Evolutionary conservation across 2,329 filamentous ascomycete species (phyloP), one percentile per base, ranked within the genome.

Genomic region (Nothopassalora personata): DNA sequence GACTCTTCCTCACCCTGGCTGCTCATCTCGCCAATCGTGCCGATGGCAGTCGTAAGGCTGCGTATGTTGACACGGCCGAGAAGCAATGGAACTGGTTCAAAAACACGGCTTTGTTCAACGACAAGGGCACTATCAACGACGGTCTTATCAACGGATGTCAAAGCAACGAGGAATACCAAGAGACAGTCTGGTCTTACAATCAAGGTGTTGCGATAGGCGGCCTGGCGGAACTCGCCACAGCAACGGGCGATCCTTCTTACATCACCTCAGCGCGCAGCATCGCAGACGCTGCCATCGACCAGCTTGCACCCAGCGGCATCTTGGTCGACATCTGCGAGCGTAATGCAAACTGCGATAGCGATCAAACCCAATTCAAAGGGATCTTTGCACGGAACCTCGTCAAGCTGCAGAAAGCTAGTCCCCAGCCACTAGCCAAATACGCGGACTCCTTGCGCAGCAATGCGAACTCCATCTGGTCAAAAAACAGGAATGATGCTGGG

Each of bases 341-440:
- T 0, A n/a, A 45, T 31, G 15, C 36, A 9, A 57, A 68, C 13
- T 76, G 74, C 49, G 74, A 74, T 15, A 66, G 53, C 9, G 74
- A 76, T 56, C 81, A 78, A 1, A 78, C 62, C 46, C 84, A 88
- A 67, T 90, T 90, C 79, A 90, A 90, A 72, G 87, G 88, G 2
- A 77, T 89, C 36, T 89, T 89, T 62, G 78, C 83, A n/a, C 80
- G 86, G 23, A 88, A 88, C 67, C 74, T 90, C 28, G 76, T 79
- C 31, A 80, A 81, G 57, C 72, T 90, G 31, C 76, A 86, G 23
- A 68, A 73, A 0, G 80, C 72, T 2, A 78, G 78, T 1, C 81
- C 81, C 0, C 74, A 80, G 31, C 46, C 18, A 23, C 23, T 27
- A 9, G 70, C 76, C 2, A 70, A 70, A 6, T 86, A 85, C 67